These are phyloP conservation scores for Serendipita vermifera DNA, from an alignment of 768 basidiomycete species.

Conservation along the genomic window DNA sequence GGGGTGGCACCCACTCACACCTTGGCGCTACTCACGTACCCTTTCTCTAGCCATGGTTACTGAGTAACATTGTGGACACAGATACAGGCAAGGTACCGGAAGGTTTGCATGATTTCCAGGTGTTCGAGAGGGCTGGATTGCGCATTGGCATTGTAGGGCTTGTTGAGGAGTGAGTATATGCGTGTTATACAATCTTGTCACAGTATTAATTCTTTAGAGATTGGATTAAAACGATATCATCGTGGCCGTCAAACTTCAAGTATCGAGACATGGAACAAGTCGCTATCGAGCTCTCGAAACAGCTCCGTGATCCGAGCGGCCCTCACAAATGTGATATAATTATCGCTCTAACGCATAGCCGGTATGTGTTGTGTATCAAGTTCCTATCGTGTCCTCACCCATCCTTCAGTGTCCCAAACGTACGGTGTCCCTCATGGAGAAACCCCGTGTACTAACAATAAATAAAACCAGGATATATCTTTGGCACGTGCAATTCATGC, in stretches of 20 bases:
- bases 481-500: constrained; percentile 57
- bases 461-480: constrained; percentile 42
- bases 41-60: constrained; percentile 59
- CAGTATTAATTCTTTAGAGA: constrained; percentile 36
- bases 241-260: constrained; percentile 72
- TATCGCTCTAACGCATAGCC: constrained; percentile 73
- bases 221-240: constrained; percentile 78
- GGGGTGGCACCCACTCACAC: neutral
- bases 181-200: neutral
- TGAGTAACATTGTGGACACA: constrained; percentile 75
- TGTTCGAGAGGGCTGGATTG: constrained; percentile 57
- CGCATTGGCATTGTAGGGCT: constrained; percentile 75
- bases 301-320: constrained; percentile 57
- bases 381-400: too few species aligned
- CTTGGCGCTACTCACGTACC: neutral
- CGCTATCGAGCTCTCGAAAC: constrained; percentile 56
- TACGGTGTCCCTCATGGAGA: neutral
- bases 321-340: constrained; percentile 65
- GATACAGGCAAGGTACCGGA: constrained; percentile 51
- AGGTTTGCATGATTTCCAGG: constrained; percentile 43
- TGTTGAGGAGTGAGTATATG: constrained; percentile 55
- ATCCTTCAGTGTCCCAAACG: neutral
- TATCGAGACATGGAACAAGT: constrained; percentile 64
- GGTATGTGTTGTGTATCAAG: constrained; percentile 34
- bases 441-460: neutral